These are phyloP conservation scores for Colletotrichum cereale DNA, from an alignment of 2,329 filamentous ascomycete genomes.

Conservation along the genomic window DNA sequence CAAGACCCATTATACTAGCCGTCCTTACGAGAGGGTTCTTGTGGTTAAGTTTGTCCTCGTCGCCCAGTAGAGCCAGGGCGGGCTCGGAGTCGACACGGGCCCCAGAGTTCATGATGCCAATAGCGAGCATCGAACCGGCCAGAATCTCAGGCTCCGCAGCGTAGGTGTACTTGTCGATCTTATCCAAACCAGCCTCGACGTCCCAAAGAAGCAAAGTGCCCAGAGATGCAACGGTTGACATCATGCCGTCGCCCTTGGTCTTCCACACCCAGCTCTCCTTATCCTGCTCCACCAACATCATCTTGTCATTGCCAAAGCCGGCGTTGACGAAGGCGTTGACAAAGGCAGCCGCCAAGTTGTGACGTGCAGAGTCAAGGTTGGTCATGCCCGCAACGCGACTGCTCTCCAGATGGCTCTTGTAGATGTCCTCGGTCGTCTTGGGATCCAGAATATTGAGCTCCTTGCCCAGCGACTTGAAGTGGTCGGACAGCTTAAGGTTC, in stretches of 20 bases:
- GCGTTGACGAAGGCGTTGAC: constrained; percentile 98
- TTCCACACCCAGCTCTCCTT: constrained; percentile 99
- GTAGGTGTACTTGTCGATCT: constrained; percentile 95
- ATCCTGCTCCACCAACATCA: constrained; percentile 92
- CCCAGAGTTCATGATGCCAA: constrained; percentile 95
- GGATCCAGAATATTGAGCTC: constrained; percentile 97
- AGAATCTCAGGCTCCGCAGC: constrained; percentile 85
- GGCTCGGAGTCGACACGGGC: constrained; percentile 91
- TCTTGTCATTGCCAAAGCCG: constrained; percentile 94
- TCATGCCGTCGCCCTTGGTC: constrained; percentile 97
- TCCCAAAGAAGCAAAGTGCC: constrained; percentile 95
- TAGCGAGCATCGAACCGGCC: constrained; percentile 91
- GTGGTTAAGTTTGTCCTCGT: constrained; percentile 82
- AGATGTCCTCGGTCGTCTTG: constrained; percentile 97
- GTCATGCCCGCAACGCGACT: constrained; percentile 92
- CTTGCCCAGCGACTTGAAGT: constrained; percentile 94
- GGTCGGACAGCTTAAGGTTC: constrained; percentile 88
- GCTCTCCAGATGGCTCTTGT: constrained; percentile 98
- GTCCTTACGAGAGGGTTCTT: constrained; percentile 83
- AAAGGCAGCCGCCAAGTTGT: constrained; percentile 95
- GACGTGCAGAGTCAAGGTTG: constrained; percentile 93
- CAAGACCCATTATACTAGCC: constrained; percentile 94
- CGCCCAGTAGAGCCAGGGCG: constrained; percentile 86
- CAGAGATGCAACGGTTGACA: constrained; percentile 93
- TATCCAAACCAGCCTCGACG: constrained; percentile 89